phyloP scores from a whole-genome alignment of 371 early-diverging fungal genomes.

The Lichtheimia corymbifera region DNA sequence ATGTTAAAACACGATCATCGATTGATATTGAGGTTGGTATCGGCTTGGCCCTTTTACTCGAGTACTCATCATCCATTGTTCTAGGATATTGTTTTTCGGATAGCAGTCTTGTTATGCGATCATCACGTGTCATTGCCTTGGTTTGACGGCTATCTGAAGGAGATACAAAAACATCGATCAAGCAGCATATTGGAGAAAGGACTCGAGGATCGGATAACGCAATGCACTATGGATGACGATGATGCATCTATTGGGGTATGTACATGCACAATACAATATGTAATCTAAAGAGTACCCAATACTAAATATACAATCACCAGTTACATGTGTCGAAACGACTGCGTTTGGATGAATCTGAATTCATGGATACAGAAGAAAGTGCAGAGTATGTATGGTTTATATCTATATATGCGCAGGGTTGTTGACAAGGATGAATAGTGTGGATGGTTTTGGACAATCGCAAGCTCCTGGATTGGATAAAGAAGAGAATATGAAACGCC shows the following conservation, averaged over 20 bases:
- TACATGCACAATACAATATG: background rate
- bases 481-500: background rate
- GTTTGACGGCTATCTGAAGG: background rate
- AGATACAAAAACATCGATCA: background rate
- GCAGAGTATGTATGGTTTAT: background rate
- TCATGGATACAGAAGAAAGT: background rate
- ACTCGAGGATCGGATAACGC: background rate
- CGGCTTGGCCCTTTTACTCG: background rate
- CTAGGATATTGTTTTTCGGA: slow-evolving; percentile 1
- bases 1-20: background rate
- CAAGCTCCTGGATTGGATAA: background rate
- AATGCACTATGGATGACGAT: background rate
- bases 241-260: slow-evolving; percentile 1
- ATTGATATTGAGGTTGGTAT: background rate
- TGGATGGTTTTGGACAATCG: background rate
- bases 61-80: background rate
- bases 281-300: too few relatives aligned
- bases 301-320: background rate
- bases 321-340: background rate
- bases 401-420: background rate
- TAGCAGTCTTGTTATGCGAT: background rate
- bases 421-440: background rate
- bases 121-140: background rate
- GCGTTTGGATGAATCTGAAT: background rate
- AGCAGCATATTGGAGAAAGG: background rate